Percentiles rank a stretch among this genome's conserved stretches.
These are phyloP conservation scores for Aureobasidium subglaciale DNA, from an alignment of 2,329 filamentous ascomycete species.

Conservation along the genomic window DNA sequence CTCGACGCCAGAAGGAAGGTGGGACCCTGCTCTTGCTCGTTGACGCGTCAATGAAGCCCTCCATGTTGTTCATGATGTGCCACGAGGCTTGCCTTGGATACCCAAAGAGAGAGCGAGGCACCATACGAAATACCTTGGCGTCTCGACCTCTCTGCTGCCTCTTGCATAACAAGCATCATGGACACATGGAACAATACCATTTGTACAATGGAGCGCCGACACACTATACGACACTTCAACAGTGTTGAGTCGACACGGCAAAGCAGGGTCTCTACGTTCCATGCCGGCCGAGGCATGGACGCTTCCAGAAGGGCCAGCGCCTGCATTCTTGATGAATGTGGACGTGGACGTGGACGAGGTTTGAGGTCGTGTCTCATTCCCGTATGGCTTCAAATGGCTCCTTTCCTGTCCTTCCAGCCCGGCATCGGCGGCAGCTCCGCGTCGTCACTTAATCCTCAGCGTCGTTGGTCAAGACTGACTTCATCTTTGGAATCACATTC, in stretches of 20 bases:
- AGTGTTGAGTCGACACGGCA: conserved; percentile 7
- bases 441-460: neutral
- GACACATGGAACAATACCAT: conserved; percentile 8
- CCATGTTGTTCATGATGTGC: neutral
- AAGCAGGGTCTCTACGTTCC: neutral
- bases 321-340: neutral
- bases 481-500: neutral
- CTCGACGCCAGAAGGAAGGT: neutral
- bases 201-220: neutral
- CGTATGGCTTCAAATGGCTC: neutral
- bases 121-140: conserved; percentile 11
- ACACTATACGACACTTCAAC: conserved; percentile 9
- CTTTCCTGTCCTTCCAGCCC: neutral
- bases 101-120: neutral
- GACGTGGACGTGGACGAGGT: no score
- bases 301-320: neutral
- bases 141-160: neutral
- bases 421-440: neutral
- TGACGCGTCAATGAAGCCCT: neutral
- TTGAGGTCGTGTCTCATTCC: conserved; percentile 4
- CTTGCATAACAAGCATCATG: neutral
- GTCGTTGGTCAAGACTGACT: neutral
- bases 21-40: neutral
- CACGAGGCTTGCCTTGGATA: neutral
- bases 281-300: neutral